A percentile compares a stretch with the other conserved stretches of the same genome.
phyloP scores from a whole-genome alignment of 2,329 filamentous ascomycete genomes.

The Nothopassalora personata region DNA sequence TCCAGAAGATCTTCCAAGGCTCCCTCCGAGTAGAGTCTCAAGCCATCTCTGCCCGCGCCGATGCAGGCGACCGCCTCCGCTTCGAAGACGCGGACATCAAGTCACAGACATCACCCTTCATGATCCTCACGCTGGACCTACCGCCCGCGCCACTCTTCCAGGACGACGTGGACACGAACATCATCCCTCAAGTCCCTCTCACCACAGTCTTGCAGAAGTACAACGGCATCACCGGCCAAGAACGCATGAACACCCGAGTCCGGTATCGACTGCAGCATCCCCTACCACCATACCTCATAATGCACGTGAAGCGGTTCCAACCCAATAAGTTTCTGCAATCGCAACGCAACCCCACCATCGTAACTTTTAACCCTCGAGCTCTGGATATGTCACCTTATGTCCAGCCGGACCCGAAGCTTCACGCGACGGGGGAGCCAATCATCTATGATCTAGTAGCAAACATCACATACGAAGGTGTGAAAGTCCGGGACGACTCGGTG shows the following conservation, averaged over 20 bases:
- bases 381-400: conserved; percentile 89
- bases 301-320: conserved; percentile 96
- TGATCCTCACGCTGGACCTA: conserved; percentile 88
- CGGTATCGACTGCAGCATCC: conserved; percentile 87
- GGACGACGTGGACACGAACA: conserved; percentile 88
- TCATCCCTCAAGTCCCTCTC: conserved; percentile 88
- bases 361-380: conserved; percentile 82
- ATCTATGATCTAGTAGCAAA: conserved; percentile 96
- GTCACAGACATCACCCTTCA: conserved; percentile 70
- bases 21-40: conserved; percentile 88
- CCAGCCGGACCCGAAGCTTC: conserved; percentile 71
- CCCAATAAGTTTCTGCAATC: conserved; percentile 95
- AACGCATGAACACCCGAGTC: conserved; percentile 80
- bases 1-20: conserved; percentile 92
- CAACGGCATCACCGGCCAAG: conserved; percentile 79
- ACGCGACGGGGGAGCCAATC: conserved; percentile 73
- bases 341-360: conserved; percentile 87
- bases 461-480: conserved; percentile 79
- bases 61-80: conserved; percentile 77
- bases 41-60: conserved; percentile 84
- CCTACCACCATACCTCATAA: conserved; percentile 80
- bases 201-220: conserved; percentile 84
- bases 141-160: conserved; percentile 92
- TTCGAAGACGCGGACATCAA: conserved; percentile 90
- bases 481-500: conserved; percentile 71